Conservation (phyloP, 495 filamentous ascomycete species). For the Halenospora varia region DNA sequence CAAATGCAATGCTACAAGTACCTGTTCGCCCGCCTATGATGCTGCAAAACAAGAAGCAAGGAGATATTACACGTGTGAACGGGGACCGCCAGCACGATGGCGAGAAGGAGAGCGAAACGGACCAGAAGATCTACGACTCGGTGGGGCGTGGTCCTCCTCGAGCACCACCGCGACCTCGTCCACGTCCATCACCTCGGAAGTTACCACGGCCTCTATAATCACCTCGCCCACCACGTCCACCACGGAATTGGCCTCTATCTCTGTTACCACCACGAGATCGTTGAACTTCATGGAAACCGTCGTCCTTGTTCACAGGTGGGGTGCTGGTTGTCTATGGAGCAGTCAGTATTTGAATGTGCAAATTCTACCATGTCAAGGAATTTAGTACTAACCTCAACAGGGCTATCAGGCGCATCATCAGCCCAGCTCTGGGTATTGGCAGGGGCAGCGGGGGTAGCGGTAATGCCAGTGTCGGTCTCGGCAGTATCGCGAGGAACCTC, state of each 20-base stretch:
- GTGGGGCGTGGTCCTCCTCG: conserved; percentile 20
- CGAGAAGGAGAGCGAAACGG: neutral
- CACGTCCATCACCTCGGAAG: conserved; percentile 40
- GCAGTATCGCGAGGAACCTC: conserved; percentile 66
- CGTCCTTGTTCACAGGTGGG: conserved; percentile 34
- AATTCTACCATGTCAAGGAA: neutral
- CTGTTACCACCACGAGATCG: conserved; percentile 55
- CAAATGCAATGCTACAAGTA: conserved; percentile 25
- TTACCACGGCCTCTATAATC: conserved; percentile 48
- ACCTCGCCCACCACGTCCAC: conserved; percentile 53
- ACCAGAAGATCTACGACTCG: conserved; percentile 16
- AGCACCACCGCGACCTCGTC: conserved; percentile 11
- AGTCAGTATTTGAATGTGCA: conserved; percentile 12
- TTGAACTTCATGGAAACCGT: conserved; percentile 70
- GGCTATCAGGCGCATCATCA: conserved; percentile 55
- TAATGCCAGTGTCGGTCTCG: conserved; percentile 66
- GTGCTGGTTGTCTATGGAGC: conserved; percentile 27
- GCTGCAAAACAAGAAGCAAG: conserved; percentile 22
- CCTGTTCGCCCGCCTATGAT: conserved; percentile 22
- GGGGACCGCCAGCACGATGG: neutral
- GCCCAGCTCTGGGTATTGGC: conserved; percentile 60
- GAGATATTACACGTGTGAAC: conserved; percentile 17
- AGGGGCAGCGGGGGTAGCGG: conserved; percentile 54
- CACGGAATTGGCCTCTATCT: conserved; percentile 38
- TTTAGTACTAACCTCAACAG: conserved; percentile 29